phyloP scores from a whole-genome alignment of 2,329 filamentous ascomycete genomes.

The Xylaria sp. region DNA sequence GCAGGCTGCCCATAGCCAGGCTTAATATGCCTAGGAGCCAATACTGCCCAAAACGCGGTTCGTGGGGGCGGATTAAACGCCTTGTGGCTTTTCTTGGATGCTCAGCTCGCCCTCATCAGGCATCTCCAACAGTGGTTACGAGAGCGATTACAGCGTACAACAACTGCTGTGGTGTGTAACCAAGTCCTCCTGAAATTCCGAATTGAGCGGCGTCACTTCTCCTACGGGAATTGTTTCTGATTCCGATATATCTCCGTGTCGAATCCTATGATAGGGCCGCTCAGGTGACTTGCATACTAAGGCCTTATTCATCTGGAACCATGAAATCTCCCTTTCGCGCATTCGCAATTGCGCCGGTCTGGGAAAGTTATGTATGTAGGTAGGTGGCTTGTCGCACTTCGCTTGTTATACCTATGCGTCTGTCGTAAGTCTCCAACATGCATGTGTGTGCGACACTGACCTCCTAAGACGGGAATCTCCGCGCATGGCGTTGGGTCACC shows the following conservation, averaged over 20 bases:
- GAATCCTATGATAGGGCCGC: conserved; percentile 9
- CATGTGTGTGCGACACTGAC: conserved; percentile 35
- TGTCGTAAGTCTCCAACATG: conserved; percentile 38
- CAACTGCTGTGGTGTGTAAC: conserved; percentile 9
- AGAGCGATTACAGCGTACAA: conserved; percentile 5
- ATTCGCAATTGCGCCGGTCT: conserved; percentile 26
- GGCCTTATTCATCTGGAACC: conserved; percentile 6
- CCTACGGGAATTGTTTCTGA: conserved; percentile 3
- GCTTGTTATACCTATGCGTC: conserved; percentile 31
- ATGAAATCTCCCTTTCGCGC: conserved; percentile 8
- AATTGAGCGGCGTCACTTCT: conserved; percentile 2
- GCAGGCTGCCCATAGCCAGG: conserved; percentile 40
- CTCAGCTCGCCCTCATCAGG: conserved; percentile 29
- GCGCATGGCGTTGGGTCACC: conserved; percentile 33
- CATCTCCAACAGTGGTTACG: conserved; percentile 8
- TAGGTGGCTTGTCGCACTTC: conserved; percentile 26
- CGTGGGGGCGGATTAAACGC: conserved; percentile 38
- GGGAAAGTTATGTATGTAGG: conserved; percentile 9
- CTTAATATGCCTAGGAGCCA: conserved; percentile 28
- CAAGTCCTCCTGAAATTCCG: conserved; percentile 16
- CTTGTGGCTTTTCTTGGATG: conserved; percentile 35
- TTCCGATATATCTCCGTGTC: conserved; percentile 22
- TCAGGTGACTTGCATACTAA: conserved; percentile 19
- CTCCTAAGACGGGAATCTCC: conserved; percentile 37
- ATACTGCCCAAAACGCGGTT: conserved; percentile 31